Evolutionary conservation across 2,329 filamentous ascomycete species (phyloP).

Genomic region (Nigrospora sphaerica): DNA sequence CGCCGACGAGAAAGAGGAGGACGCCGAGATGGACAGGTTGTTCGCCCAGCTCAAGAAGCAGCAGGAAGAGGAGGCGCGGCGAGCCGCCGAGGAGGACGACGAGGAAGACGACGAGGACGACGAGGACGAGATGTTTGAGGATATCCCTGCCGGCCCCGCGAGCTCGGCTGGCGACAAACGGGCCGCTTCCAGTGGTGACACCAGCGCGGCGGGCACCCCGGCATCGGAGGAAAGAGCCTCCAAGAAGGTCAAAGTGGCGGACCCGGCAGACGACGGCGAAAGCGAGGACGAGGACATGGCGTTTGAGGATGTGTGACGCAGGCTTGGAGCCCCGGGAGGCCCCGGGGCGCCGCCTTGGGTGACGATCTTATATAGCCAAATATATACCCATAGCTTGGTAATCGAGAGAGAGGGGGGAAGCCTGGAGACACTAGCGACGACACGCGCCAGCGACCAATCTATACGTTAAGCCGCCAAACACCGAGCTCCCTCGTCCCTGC

Average conservation of each 20-base stretch:
- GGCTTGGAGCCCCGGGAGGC: neutral
- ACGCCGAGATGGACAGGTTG: conserved; percentile 56
- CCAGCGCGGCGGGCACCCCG: conserved; percentile 22
- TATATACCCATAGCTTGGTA: no score
- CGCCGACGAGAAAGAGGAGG: conserved; percentile 43
- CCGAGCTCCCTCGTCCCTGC: no score
- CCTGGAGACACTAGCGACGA: no score
- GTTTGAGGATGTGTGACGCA: conserved; percentile 37
- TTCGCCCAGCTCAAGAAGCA: conserved; percentile 62
- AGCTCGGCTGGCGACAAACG: conserved; percentile 20
- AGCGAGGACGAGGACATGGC: conserved; percentile 32
- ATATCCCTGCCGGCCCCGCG: conserved; percentile 12
- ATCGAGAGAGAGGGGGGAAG: no score
- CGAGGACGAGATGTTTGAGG: conserved; percentile 26
- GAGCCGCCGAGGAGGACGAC: conserved; percentile 40
- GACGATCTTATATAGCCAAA: no score
- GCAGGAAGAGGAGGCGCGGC: conserved; percentile 41
- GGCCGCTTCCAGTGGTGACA: conserved; percentile 18
- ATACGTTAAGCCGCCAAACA: no score
- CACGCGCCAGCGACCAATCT: no score
- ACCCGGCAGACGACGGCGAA: conserved; percentile 24
- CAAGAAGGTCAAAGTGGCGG: conserved; percentile 46
- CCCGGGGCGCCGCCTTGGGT: no score
- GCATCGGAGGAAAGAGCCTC: conserved; percentile 32
- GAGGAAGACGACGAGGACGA: conserved; percentile 29